Evolutionary conservation across 2,329 filamentous ascomycete species (phyloP).

Genomic region (Fusarium sp.): DNA sequence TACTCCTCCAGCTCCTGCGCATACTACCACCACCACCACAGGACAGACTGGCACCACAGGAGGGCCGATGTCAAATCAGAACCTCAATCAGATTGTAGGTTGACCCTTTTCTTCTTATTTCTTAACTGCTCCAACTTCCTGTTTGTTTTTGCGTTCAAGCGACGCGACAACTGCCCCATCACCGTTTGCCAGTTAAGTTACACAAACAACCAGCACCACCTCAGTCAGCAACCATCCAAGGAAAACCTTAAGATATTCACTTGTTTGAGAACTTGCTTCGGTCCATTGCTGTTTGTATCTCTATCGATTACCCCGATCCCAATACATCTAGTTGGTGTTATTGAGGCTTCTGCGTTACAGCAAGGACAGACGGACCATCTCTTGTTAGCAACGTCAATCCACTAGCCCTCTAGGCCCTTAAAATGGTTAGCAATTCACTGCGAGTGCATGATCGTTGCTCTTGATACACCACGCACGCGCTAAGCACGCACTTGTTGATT

Average conservation of each 20-base stretch:
- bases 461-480: not conserved
- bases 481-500: not conserved
- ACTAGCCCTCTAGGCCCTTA: too few species aligned
- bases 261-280: not conserved
- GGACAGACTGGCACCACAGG: constrained; percentile 54
- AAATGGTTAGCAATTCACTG: not conserved
- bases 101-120: constrained; percentile 38
- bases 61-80: constrained; percentile 81
- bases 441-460: not conserved
- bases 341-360: not conserved
- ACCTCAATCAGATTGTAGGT: constrained; percentile 95
- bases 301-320: not conserved
- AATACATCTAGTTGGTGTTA: not conserved
- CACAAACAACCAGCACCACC: not conserved
- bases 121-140: constrained; percentile 1
- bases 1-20: constrained; percentile 53
- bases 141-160: not conserved
- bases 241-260: not conserved
- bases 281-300: not conserved
- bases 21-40: constrained; percentile 44
- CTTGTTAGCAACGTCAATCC: not conserved
- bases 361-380: not conserved
- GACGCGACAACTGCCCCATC: not conserved
- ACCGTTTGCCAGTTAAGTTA: constrained; percentile 8
- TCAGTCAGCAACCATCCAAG: not conserved